Percentiles rank a stretch among this genome's conserved stretches.
Evolutionary conservation across 495 filamentous ascomycete genomes (phyloP).

Genomic region (Tuber indicum): DNA sequence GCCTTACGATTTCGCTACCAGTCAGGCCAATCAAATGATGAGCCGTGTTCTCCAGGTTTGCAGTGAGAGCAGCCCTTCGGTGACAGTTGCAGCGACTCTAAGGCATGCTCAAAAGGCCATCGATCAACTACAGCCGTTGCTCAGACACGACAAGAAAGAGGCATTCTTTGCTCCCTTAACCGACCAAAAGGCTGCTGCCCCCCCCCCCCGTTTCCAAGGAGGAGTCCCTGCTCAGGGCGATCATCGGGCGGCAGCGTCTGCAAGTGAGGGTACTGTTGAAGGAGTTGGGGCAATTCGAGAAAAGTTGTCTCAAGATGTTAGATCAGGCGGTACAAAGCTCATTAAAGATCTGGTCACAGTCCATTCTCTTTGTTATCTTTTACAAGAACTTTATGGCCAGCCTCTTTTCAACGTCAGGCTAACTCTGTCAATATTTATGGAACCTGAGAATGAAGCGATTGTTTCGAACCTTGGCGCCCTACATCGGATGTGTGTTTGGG

Average conservation of each 20-base stretch:
- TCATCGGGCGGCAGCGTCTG: conserved; percentile 27
- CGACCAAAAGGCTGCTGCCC: conserved; percentile 35
- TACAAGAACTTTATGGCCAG: conserved; percentile 64
- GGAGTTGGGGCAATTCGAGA: conserved; percentile 36
- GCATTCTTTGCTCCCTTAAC: conserved; percentile 65
- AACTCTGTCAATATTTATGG: conserved; percentile 56
- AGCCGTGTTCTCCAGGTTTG: conserved; percentile 68
- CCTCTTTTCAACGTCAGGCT: conserved; percentile 58
- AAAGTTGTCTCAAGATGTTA: conserved; percentile 42
- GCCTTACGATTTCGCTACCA: conserved; percentile 64
- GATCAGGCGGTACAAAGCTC: conserved; percentile 60
- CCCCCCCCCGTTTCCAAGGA: conserved; percentile 25
- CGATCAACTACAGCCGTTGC: conserved; percentile 60
- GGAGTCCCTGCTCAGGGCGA: conserved; percentile 26
- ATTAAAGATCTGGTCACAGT: conserved; percentile 69
- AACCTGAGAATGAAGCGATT: conserved; percentile 41
- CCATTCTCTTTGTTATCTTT: conserved; percentile 63
- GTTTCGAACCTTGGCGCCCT: conserved; percentile 60
- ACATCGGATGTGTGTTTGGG: conserved; percentile 70
- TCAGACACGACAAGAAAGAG: conserved; percentile 47
- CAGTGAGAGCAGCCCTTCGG: conserved; percentile 73
- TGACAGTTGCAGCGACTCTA: conserved; percentile 73
- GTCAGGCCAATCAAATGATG: conserved; percentile 58
- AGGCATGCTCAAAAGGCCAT: conserved; percentile 63
- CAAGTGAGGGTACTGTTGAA: conserved; percentile 34